These are phyloP conservation scores for Tricholoma hemisulphureum DNA, from an alignment of 768 basidiomycete species.

Conservation along the genomic window DNA sequence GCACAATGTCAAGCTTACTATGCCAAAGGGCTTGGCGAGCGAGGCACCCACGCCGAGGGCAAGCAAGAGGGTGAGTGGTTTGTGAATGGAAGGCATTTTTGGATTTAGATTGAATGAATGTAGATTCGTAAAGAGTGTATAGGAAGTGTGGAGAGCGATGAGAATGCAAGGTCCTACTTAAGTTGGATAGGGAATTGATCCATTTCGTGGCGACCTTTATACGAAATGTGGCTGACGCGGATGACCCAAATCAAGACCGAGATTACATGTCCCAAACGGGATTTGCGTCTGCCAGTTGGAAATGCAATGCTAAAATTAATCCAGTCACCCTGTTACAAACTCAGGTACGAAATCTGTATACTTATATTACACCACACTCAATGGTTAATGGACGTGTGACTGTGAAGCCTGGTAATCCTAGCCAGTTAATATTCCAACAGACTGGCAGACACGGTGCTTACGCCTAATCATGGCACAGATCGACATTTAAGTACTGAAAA, in stretches of 20 bases:
- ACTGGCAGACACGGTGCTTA: not conserved
- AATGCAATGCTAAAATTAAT: too few relatives aligned
- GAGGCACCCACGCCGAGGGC: not conserved
- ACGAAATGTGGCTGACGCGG: not conserved
- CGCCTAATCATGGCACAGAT: not conserved
- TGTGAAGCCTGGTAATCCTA: too few relatives aligned
- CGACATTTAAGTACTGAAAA: not conserved
- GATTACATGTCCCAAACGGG: not conserved
- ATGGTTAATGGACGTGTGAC: too few relatives aligned
- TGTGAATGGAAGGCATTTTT: not conserved
- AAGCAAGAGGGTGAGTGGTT: not conserved
- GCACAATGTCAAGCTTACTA: not conserved
- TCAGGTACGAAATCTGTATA: too few relatives aligned
- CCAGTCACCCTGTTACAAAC: too few relatives aligned
- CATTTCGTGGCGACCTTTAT: not conserved
- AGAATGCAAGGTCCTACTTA: not conserved
- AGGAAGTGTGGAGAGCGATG: not conserved
- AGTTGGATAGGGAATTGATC: not conserved
- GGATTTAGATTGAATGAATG: not conserved
- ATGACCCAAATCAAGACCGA: not conserved
- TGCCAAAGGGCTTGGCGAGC: not conserved
- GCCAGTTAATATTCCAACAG: not conserved
- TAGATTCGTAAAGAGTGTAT: slow-evolving; percentile 1
- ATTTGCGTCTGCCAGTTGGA: not conserved
- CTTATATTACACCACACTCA: too few relatives aligned